Percentiles rank a stretch among this genome's conserved stretches.
Conservation (phyloP, 495 filamentous ascomycete species). For the Tuber magnatum region DNA sequence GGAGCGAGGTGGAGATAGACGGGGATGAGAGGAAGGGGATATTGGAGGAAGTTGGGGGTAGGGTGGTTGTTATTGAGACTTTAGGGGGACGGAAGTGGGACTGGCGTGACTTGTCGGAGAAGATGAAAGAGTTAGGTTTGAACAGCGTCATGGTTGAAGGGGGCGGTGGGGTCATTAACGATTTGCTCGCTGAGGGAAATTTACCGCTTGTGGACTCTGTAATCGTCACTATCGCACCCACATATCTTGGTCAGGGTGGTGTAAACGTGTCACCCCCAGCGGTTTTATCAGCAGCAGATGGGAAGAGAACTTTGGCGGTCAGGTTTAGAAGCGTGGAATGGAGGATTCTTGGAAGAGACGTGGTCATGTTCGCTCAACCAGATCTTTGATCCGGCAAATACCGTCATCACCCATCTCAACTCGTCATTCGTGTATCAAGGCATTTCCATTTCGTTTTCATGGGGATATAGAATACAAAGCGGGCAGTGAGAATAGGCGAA, state of each 20-base stretch:
- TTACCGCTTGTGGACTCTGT: constrained; percentile 61
- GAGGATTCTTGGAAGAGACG: constrained; percentile 67
- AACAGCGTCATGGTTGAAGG: constrained; percentile 85
- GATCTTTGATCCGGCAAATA: constrained; percentile 9
- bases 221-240: constrained; percentile 77
- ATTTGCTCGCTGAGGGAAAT: constrained; percentile 57
- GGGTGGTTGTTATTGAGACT: constrained; percentile 40
- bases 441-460: neutral
- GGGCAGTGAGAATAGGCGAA: constrained; percentile 7
- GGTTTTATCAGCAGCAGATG: constrained; percentile 45
- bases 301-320: constrained; percentile 50
- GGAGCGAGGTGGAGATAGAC: constrained; percentile 26
- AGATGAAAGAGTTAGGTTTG: constrained; percentile 49
- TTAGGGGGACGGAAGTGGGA: constrained; percentile 1
- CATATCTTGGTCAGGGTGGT: constrained; percentile 71
- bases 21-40: constrained; percentile 31
- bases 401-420: neutral
- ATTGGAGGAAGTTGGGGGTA: constrained; percentile 43
- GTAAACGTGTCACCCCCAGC: constrained; percentile 61
- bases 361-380: constrained; percentile 63
- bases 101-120: neutral
- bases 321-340: constrained; percentile 63
- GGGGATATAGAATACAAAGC: constrained; percentile 7
- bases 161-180: constrained; percentile 68
- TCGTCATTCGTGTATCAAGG: neutral